Evolutionary conservation across 2,329 filamentous ascomycete genomes (phyloP).

Genomic region (Aspergillus tubingensis): DNA sequence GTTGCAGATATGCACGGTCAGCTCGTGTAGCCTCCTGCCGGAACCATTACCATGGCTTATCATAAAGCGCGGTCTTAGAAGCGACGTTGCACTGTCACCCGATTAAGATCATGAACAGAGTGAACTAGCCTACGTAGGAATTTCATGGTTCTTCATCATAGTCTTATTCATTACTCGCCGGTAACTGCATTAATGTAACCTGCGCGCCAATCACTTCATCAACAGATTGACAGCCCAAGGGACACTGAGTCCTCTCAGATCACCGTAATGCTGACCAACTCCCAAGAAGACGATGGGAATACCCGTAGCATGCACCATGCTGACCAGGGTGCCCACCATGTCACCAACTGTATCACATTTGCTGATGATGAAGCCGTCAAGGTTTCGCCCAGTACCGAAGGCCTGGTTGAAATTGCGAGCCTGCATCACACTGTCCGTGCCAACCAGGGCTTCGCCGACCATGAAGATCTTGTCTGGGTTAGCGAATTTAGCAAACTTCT

Average conservation of each 20-base stretch:
- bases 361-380: slow-evolving; percentile 97
- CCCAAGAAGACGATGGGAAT: slow-evolving; percentile 94
- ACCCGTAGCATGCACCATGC: slow-evolving; percentile 94
- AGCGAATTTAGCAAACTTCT: slow-evolving; percentile 96
- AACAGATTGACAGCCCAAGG: slow-evolving; percentile 62
- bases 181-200: not conserved
- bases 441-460: slow-evolving; percentile 91
- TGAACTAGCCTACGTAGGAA: not conserved
- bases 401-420: slow-evolving; percentile 94
- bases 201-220: slow-evolving; percentile 50
- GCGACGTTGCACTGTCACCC: too few relatives aligned
- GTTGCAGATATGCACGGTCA: too few relatives aligned
- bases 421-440: slow-evolving; percentile 92
- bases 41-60: too few relatives aligned
- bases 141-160: not conserved
- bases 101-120: too few relatives aligned
- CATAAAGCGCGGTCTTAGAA: too few relatives aligned
- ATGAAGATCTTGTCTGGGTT: slow-evolving; percentile 98
- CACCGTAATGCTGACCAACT: slow-evolving; percentile 67
- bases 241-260: slow-evolving; percentile 65
- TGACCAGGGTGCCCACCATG: slow-evolving; percentile 95
- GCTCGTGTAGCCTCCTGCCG: too few relatives aligned
- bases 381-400: slow-evolving; percentile 75
- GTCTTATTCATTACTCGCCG: not conserved
- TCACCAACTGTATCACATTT: slow-evolving; percentile 99